Conservation (phyloP, 352 stramenopile genomes). For the Saprolegnia diclina region DNA sequence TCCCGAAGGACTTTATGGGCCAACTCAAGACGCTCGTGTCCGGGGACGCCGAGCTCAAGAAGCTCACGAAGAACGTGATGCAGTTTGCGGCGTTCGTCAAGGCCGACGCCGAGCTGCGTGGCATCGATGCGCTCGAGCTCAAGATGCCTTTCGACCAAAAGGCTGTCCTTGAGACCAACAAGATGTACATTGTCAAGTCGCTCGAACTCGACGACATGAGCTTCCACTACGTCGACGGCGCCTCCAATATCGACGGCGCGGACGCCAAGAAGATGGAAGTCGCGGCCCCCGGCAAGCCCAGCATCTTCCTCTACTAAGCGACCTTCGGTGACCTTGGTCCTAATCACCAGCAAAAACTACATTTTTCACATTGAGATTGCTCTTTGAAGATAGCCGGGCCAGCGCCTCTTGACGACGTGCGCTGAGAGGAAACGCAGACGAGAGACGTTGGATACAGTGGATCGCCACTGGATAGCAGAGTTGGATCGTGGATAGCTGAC, state of each 20-base stretch:
- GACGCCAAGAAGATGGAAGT: constrained; percentile 83
- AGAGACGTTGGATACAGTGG: not conserved
- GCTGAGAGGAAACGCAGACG: too few species aligned
- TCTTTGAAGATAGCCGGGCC: too few species aligned
- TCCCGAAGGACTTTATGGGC: constrained; percentile 84
- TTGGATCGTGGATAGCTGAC: not conserved
- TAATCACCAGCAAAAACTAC: not conserved
- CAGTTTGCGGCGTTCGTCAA: constrained; percentile 96
- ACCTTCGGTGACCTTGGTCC: not conserved
- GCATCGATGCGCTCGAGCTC: constrained; percentile 89
- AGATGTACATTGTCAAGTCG: constrained; percentile 84
- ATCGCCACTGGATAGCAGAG: not conserved
- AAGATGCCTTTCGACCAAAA: constrained; percentile 95
- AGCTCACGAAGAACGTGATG: constrained; percentile 93
- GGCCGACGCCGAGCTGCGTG: constrained; percentile 87
- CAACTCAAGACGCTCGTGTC: constrained; percentile 70
- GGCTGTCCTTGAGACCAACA: constrained; percentile 87
- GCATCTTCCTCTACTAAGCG: constrained; percentile 25
- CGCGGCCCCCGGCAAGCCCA: constrained; percentile 73
- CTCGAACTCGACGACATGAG: constrained; percentile 86
- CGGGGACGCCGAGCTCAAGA: constrained; percentile 78
- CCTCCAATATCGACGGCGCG: constrained; percentile 46
- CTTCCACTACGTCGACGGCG: constrained; percentile 74
- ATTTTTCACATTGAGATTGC: too few species aligned
- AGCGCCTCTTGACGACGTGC: too few species aligned